These are phyloP conservation scores for Rhizopus microsporus DNA, from an alignment of 371 early-diverging fungal genomes.

Conservation along the genomic window DNA sequence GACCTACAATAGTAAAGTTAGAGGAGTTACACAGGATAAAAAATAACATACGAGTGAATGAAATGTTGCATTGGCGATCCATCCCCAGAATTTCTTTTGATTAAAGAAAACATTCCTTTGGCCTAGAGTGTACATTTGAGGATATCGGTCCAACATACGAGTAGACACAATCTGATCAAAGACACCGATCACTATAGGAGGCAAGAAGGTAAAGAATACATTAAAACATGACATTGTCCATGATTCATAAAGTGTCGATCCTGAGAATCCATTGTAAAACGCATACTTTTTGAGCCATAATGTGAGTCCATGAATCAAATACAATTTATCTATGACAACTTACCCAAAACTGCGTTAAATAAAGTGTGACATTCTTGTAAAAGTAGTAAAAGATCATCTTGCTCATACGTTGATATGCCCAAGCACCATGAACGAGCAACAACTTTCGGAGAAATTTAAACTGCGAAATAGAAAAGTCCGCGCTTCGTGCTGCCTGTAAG, in stretches of 20 bases:
- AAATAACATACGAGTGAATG: slow-evolving; percentile 66
- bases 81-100: slow-evolving; percentile 89
- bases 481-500: slow-evolving; percentile 92
- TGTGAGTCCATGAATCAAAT: neutral
- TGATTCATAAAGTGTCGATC: slow-evolving; percentile 90
- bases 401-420: slow-evolving; percentile 89
- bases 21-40: neutral
- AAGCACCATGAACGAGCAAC: slow-evolving; percentile 89
- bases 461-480: slow-evolving; percentile 95
- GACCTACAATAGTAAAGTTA: slow-evolving; percentile 11
- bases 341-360: slow-evolving; percentile 96
- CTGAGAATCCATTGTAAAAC: slow-evolving; percentile 86
- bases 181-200: slow-evolving; percentile 87
- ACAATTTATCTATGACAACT: slow-evolving; percentile 4
- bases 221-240: slow-evolving; percentile 92
- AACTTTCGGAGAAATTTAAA: slow-evolving; percentile 88
- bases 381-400: slow-evolving; percentile 89
- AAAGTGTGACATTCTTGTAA: slow-evolving; percentile 95
- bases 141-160: slow-evolving; percentile 91
- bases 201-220: slow-evolving; percentile 86
- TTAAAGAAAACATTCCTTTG: slow-evolving; percentile 91
- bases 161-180: slow-evolving; percentile 92
- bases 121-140: slow-evolving; percentile 94
- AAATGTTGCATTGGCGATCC: slow-evolving; percentile 89
- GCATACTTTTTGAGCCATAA: slow-evolving; percentile 59